Evolutionary conservation across 2,329 filamentous ascomycete species (phyloP), one percentile per base, ranked within the genome.

Genomic region (Claviceps sorghi): DNA sequence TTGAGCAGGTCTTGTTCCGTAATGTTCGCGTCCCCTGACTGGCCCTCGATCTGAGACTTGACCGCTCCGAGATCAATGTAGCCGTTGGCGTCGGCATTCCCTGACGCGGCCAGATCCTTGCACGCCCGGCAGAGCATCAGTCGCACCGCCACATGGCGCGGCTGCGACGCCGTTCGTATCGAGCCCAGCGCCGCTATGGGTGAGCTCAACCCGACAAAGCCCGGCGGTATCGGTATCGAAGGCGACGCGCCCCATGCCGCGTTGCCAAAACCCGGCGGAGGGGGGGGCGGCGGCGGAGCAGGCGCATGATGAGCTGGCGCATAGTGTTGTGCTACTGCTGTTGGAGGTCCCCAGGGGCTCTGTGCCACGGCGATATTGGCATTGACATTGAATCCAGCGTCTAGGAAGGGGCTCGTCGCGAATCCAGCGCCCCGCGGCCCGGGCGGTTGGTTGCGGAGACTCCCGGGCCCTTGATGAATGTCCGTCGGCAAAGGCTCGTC

Each of bases 61-160:
- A 89, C 75, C 21, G 74, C 69, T 29, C 78, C 73, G 22, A 94
- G 75, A 53, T 84, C 78, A 53, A 91, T 79, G 64, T 83, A 95
- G 10, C 80, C 82, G 48, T 83, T 78, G 11, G 69, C 63, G 46
- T 74, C 74, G 1, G 72, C 64, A 8, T 61, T 54, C 19, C 59
- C 61, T 2, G 61, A 58, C 32, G 62, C 69, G 26, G 67, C 67
- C 7, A 83, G 65, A 9, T 77, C 75, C 63, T 86, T 85, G 72
- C 88, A 95, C 3, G 86, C 86, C 50, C 82, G 78, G 58, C 87
- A 90, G 19, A 95, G 79, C 64, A 88, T 77, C 53, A 84, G 72
- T 42, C 88, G 83, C 51, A 94, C 75, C 1, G 79, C 72, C 17
- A 88, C 76, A 21, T 84, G 79, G 13, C 84, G 79, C 48, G 83